phyloP scores from a whole-genome alignment of 2,329 filamentous ascomycete genomes.

The Ophiostoma australiae region DNA sequence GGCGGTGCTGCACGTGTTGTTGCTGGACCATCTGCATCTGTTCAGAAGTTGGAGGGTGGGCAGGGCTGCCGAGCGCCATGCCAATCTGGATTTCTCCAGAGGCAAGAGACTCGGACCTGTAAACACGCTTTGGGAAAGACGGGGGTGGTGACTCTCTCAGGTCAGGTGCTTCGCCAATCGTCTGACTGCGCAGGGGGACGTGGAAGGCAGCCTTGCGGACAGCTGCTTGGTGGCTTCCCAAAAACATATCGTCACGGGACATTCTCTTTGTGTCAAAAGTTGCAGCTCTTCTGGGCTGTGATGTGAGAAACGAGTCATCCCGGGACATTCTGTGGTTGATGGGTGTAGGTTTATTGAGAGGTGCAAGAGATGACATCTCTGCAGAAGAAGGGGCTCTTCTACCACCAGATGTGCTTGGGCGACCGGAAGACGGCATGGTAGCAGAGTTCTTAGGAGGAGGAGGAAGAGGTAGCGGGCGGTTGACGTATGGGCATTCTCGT shows the following conservation, averaged over 20 bases:
- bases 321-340: slow-evolving; percentile 37
- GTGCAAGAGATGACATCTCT: not conserved
- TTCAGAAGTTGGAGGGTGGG: slow-evolving; percentile 37
- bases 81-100: slow-evolving; percentile 56
- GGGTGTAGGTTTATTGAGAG: not conserved
- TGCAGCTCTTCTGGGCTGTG: slow-evolving; percentile 1
- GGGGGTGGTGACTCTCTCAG: not conserved
- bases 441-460: slow-evolving; percentile 30
- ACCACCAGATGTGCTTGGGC: slow-evolving; percentile 15
- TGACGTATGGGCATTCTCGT: slow-evolving; percentile 32
- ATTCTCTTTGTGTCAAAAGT: slow-evolving; percentile 31
- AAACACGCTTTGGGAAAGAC: slow-evolving; percentile 30
- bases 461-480: slow-evolving; percentile 33
- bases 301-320: slow-evolving; percentile 38
- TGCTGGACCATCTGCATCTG: slow-evolving; percentile 10
- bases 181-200: slow-evolving; percentile 39
- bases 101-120: slow-evolving; percentile 40
- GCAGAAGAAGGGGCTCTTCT: not conserved
- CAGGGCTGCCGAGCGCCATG: slow-evolving; percentile 68
- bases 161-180: slow-evolving; percentile 38
- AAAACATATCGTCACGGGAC: slow-evolving; percentile 42
- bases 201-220: slow-evolving; percentile 36
- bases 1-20: slow-evolving; percentile 18
- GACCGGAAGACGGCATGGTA: slow-evolving; percentile 24
- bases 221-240: slow-evolving; percentile 27